Evolutionary conservation across 2,329 filamentous ascomycete species (phyloP), one percentile per base, ranked within the genome.

Genomic region (Nemania serpens): DNA sequence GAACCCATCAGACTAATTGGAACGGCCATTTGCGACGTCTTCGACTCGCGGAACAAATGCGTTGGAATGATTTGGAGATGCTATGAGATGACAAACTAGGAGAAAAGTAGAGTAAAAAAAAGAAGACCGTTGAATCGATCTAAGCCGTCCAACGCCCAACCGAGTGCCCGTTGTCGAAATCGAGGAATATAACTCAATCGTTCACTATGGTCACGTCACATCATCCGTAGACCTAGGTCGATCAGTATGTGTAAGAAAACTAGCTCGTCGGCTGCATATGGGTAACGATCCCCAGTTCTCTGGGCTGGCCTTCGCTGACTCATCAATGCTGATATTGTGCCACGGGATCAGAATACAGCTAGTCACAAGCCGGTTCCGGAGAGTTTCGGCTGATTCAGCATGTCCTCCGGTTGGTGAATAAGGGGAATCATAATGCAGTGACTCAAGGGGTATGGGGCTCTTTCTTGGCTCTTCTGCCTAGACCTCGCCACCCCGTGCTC

Each of bases 401-500:
- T 43, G 12, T 42, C 43, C 47, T 34, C 41, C 53, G 36, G 34
- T 52, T 50, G 49, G 49, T 46, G 17, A 41, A 29, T 3, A 29
- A 29, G 37, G 46, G 49, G 33, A 51, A 49, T 36, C 18, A 34
- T 15, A 43, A 58, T 56, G 52, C 25, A 37, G 34, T 55, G 53
- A 37, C 41, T 57, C n/a, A 20, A 55, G n/a, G 47, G 25, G 46
- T 29, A 48, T 42, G 47, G 49, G 33, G 46, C n/a, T 25, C 41
- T 61, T 49, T 33, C 54, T 46, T 37, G 42, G 51, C 34, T 55
- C 46, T 33, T 36, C 37, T 58, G 57, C 54, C 54, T 63, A 72
- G 50, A 68, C 77, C 62, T 87, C 84, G 39, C 82, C 83, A 58
- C 82, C 85, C 71, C 90, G 82, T 68, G 88, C 91, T 78, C 89